These are phyloP conservation scores for Dactylonectria estremocensis DNA, from an alignment of 2,329 filamentous ascomycete genomes.

Conservation along the genomic window DNA sequence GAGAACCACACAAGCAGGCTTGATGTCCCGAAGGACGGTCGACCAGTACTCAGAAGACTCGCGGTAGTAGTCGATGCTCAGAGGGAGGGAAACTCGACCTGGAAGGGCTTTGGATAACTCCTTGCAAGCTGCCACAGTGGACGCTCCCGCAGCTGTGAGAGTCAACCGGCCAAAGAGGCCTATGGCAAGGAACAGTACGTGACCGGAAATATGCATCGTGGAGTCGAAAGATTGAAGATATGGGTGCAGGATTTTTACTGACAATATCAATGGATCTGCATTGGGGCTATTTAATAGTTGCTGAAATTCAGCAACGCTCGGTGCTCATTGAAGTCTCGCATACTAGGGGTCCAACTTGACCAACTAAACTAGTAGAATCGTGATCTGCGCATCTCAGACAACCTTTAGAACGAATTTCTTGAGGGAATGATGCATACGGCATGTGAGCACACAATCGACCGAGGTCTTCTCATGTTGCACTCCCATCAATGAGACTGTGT, in stretches of 20 bases:
- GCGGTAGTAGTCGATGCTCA: conserved; percentile 4
- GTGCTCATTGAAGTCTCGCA: not conserved
- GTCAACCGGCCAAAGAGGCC: not conserved
- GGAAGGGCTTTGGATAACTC: conserved; percentile 16
- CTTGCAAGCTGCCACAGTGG: conserved; percentile 13
- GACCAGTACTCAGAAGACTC: conserved; percentile 52
- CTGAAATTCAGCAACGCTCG: not conserved
- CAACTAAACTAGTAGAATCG: too few species aligned
- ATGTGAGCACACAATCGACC: not conserved
- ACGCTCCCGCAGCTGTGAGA: not conserved
- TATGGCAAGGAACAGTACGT: not conserved
- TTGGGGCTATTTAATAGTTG: not conserved
- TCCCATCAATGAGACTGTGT: not conserved
- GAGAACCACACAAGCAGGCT: conserved; percentile 55
- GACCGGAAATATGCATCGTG: not conserved
- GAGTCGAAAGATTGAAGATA: not conserved
- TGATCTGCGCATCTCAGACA: not conserved
- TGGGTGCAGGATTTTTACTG: not conserved
- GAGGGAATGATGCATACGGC: not conserved
- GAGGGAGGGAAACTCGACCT: conserved; percentile 9
- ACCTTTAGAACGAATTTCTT: not conserved
- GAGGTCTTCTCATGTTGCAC: not conserved
- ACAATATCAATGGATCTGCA: not conserved
- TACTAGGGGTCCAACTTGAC: not conserved
- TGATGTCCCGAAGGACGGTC: conserved; percentile 47